These are phyloP conservation scores for Cryptococcus sp. DNA, from an alignment of 1,284 basidiomycete genomes.

Conservation along the genomic window DNA sequence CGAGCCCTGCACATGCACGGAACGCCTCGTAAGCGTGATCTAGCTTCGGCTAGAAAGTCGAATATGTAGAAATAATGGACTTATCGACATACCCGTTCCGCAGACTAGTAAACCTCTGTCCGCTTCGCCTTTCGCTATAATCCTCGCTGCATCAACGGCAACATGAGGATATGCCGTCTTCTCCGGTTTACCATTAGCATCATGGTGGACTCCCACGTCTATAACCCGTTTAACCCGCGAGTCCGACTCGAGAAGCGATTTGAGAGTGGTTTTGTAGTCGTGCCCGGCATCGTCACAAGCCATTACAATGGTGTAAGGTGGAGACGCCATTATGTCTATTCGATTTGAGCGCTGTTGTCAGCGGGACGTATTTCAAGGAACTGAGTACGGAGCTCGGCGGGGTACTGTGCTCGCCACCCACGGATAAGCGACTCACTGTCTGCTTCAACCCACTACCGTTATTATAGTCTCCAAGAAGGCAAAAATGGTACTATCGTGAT, in stretches of 20 bases:
- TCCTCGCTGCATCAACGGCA: constrained; percentile 53
- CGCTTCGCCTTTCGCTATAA: constrained; percentile 52
- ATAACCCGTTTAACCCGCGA: constrained; percentile 41
- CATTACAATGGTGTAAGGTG: constrained; percentile 43
- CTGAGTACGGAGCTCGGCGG: too few species aligned
- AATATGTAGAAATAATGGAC: background rate
- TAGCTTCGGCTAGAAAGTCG: background rate
- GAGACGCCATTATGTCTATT: constrained; percentile 22
- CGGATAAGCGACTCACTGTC: too few species aligned
- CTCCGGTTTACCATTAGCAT: constrained; percentile 22
- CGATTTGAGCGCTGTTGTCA: background rate
- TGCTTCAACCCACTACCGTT: too few species aligned
- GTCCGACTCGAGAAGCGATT: constrained; percentile 41
- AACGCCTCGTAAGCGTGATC: too few species aligned
- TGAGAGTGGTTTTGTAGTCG: constrained; percentile 42
- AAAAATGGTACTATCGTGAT: too few species aligned
- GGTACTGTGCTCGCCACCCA: too few species aligned
- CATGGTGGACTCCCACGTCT: constrained; percentile 41
- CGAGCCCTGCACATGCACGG: constrained; percentile 25
- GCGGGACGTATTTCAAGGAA: too few species aligned
- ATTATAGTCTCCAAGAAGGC: too few species aligned
- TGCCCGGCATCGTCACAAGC: constrained; percentile 46
- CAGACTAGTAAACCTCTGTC: constrained; percentile 56
- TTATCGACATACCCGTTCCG: constrained; percentile 48
- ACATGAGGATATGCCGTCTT: constrained; percentile 56